phyloP scores from a whole-genome alignment of 805 yeast genomes.

The Pichia eremophila region DNA sequence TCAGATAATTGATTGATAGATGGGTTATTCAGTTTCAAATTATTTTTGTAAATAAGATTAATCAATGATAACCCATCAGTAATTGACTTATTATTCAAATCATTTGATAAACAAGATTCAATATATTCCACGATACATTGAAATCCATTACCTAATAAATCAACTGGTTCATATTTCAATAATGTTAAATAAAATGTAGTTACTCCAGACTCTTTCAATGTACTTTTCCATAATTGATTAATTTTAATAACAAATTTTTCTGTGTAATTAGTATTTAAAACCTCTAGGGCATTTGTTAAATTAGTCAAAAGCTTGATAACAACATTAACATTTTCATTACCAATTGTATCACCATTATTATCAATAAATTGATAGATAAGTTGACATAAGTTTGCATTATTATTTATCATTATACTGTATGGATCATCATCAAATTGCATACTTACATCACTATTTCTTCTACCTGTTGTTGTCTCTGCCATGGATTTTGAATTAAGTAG shows the following conservation, averaged over 20 bases:
- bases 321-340: conserved; percentile 17
- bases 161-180: conserved; percentile 24
- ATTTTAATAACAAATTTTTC: conserved; percentile 13
- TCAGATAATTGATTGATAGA: conserved; percentile 1
- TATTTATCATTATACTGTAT: conserved; percentile 9
- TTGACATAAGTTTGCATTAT: conserved; percentile 13
- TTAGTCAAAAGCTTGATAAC: conserved; percentile 11
- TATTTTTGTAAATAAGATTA: conserved; percentile 13
- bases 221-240: conserved; percentile 12
- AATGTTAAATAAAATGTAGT: conserved; percentile 29
- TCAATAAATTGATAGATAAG: conserved; percentile 8
- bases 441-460: conserved; percentile 32
- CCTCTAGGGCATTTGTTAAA: conserved; percentile 20
- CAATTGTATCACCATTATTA: conserved; percentile 8
- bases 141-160: conserved; percentile 23
- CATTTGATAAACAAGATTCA: conserved; percentile 12
- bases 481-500: conserved; percentile 19
- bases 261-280: conserved; percentile 16
- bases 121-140: conserved; percentile 15
- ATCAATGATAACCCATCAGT: conserved; percentile 21
- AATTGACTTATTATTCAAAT: conserved; percentile 24
- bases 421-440: conserved; percentile 28
- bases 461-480: conserved; percentile 12
- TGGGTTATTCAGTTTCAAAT: conserved; percentile 7
- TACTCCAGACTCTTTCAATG: conserved; percentile 22